phyloP scores from a whole-genome alignment of 2,329 filamentous ascomycete species.

The Eutypa lata region DNA sequence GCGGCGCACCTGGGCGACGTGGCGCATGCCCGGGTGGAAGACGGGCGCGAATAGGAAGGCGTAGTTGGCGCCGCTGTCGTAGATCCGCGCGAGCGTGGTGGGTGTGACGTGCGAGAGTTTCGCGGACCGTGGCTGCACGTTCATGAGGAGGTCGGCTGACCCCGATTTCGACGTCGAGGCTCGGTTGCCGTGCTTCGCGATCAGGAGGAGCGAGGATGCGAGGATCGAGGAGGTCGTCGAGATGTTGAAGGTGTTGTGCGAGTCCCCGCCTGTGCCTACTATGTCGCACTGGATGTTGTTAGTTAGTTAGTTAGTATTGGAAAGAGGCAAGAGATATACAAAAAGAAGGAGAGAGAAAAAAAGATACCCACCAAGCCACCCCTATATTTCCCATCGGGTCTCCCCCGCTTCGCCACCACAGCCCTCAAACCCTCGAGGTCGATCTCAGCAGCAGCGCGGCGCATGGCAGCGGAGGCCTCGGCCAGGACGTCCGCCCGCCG shows the following conservation, averaged over 20 bases:
- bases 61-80: slow-evolving; percentile 81
- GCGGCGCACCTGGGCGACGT: slow-evolving; percentile 80
- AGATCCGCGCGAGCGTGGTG: slow-evolving; percentile 67
- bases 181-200: slow-evolving; percentile 94
- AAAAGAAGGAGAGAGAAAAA: not conserved
- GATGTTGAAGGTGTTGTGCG: slow-evolving; percentile 97
- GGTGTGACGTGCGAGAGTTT: slow-evolving; percentile 73
- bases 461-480: slow-evolving; percentile 80
- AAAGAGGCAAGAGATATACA: too few relatives aligned
- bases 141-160: slow-evolving; percentile 84
- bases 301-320: too few relatives aligned
- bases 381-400: slow-evolving; percentile 68
- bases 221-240: slow-evolving; percentile 93
- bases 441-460: slow-evolving; percentile 70
- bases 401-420: slow-evolving; percentile 58
- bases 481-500: slow-evolving; percentile 81
- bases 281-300: slow-evolving; percentile 86
- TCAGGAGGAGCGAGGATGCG: slow-evolving; percentile 76
- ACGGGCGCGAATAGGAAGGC: slow-evolving; percentile 93
- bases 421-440: slow-evolving; percentile 60
- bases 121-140: slow-evolving; percentile 69
- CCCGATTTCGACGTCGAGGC: slow-evolving; percentile 94
- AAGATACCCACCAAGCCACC: slow-evolving; percentile 72
- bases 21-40: slow-evolving; percentile 93
- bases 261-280: slow-evolving; percentile 93